Evolutionary conservation across 2,329 filamentous ascomycete genomes (phyloP).

Genomic region (Stenocarpella maydis): DNA sequence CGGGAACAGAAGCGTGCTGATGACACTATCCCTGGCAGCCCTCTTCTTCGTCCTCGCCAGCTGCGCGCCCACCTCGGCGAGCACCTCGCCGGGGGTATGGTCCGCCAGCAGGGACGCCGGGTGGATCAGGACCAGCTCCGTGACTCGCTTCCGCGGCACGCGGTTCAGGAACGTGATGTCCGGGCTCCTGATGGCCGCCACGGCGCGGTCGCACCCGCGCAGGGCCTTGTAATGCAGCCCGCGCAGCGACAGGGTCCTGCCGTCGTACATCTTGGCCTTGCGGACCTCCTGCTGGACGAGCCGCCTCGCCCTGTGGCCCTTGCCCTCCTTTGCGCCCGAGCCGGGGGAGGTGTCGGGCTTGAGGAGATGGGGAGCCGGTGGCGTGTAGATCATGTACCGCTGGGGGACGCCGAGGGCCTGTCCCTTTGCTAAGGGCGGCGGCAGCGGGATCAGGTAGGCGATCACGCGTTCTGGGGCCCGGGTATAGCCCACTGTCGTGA

Average conservation of each 20-base stretch:
- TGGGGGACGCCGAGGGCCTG: constrained; percentile 9
- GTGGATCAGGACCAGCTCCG: constrained; percentile 16
- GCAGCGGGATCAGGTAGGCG: constrained; percentile 24
- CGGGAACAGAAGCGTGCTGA: constrained; percentile 18
- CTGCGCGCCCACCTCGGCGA: constrained; percentile 10
- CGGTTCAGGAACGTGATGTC: constrained; percentile 29
- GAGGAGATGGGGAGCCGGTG: constrained; percentile 23
- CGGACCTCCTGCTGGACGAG: constrained; percentile 2
- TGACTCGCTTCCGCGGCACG: constrained; percentile 14
- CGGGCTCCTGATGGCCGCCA: constrained; percentile 13
- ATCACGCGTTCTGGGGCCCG: constrained; percentile 1
- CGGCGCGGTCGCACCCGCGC: constrained; percentile 17
- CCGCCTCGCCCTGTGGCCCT: constrained; percentile 24
- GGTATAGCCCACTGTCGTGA: constrained; percentile 1
- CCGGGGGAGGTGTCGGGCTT: background rate
- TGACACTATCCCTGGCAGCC: constrained; percentile 11
- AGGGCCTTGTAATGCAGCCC: constrained; percentile 28
- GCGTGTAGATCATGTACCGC: constrained; percentile 30
- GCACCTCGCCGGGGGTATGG: background rate
- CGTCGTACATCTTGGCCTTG: constrained; percentile 28
- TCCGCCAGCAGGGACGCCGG: constrained; percentile 1
- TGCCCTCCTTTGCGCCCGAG: constrained; percentile 4
- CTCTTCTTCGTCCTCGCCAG: constrained; percentile 11
- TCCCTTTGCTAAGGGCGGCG: background rate
- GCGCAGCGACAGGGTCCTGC: constrained; percentile 14